Conservation (phyloP, 2,329 filamentous ascomycete genomes). For the Calonectria ilicicola region DNA sequence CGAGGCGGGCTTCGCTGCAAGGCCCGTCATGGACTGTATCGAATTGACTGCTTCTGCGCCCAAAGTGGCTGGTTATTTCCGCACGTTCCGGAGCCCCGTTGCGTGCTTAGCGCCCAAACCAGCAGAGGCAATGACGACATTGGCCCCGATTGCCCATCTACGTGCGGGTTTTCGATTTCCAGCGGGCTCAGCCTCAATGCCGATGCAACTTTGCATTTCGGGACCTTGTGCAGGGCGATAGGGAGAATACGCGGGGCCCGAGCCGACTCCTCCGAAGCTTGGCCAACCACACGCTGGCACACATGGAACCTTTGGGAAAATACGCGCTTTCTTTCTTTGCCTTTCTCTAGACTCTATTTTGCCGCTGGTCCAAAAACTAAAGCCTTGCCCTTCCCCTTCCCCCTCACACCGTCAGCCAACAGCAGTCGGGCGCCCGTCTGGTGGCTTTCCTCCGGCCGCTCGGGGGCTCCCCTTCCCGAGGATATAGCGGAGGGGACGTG, state of each 20-base stretch:
- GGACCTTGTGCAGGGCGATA: neutral
- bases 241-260: neutral
- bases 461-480: neutral
- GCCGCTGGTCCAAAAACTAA: neutral
- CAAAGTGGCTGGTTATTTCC: constrained; percentile 21
- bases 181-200: constrained; percentile 24
- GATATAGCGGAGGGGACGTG: neutral
- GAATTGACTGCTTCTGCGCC: neutral
- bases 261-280: neutral
- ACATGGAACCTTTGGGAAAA: neutral
- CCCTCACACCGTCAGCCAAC: neutral
- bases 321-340: constrained; percentile 5
- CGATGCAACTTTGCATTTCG: neutral
- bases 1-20: neutral
- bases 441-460: constrained; percentile 2
- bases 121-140: constrained; percentile 3
- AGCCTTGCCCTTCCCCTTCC: neutral
- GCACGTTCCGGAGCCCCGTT: constrained; percentile 20
- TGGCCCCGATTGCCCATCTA: neutral
- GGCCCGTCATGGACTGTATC: neutral
- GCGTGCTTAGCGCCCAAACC: neutral
- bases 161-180: constrained; percentile 16
- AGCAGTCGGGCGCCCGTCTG: neutral
- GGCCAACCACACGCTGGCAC: neutral
- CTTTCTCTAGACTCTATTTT: neutral